Conservation (phyloP, 2,329 filamentous ascomycete genomes). For the Fusarium succisae region DNA sequence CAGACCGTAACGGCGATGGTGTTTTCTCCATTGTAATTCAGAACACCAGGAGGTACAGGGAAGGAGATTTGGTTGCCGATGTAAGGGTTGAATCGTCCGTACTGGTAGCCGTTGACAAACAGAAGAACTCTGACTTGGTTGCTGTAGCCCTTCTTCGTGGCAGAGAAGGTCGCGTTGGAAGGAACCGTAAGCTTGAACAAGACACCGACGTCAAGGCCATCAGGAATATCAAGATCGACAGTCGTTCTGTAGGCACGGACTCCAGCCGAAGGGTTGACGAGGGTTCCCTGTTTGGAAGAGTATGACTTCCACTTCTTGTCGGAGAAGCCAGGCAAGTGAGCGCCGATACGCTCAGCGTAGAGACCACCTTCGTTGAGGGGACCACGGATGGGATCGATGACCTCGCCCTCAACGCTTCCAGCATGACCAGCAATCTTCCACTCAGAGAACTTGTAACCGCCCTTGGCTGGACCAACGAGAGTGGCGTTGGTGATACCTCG, state of each 20-base stretch:
- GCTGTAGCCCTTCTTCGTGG: constrained; percentile 42
- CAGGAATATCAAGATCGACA: constrained; percentile 60
- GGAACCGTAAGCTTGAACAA: constrained; percentile 62
- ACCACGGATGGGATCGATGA: constrained; percentile 64
- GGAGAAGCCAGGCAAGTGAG: constrained; percentile 66
- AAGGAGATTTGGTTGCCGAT: constrained; percentile 70
- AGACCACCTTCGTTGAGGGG: constrained; percentile 67
- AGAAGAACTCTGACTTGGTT: constrained; percentile 60
- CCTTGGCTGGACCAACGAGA: constrained; percentile 50
- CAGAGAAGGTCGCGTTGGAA: constrained; percentile 50
- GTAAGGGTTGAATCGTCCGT: constrained; percentile 66
- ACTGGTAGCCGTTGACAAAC: constrained; percentile 74
- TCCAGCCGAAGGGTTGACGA: constrained; percentile 59
- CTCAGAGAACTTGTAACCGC: constrained; percentile 54
- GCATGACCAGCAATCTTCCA: constrained; percentile 69
- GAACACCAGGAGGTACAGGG: constrained; percentile 67
- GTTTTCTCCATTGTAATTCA: constrained; percentile 67
- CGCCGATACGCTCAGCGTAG: constrained; percentile 65
- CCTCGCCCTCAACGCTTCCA: constrained; percentile 56
- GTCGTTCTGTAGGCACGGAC: constrained; percentile 65
- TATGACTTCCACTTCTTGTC: constrained; percentile 54
- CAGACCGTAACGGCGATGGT: constrained; percentile 67
- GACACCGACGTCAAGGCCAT: constrained; percentile 63
- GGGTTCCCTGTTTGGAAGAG: constrained; percentile 43
- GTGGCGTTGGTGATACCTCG: constrained; percentile 64